Percentiles rank a stretch among this genome's conserved stretches.
Evolutionary conservation across 2,329 filamentous ascomycete species (phyloP).

Genomic region (Volutella citrinella): DNA sequence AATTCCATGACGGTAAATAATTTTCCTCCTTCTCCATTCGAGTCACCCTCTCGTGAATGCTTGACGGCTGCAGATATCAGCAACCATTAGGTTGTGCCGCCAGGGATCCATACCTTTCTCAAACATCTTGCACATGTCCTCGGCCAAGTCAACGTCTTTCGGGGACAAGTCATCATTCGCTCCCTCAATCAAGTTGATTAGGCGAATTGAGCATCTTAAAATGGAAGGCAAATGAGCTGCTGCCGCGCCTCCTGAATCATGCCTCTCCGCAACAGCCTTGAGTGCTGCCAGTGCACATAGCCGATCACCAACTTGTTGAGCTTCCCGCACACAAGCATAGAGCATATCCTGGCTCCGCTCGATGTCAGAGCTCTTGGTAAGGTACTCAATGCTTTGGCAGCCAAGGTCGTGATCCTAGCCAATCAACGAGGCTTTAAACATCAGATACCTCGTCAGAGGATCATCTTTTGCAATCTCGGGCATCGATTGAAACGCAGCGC

Average conservation of each 20-base stretch:
- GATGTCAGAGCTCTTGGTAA: constrained; percentile 52
- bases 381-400: constrained; percentile 58
- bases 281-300: constrained; percentile 46
- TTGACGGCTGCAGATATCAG: constrained; percentile 8
- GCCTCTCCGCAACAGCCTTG: constrained; percentile 29
- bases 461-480: constrained; percentile 55
- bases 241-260: constrained; percentile 15
- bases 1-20: constrained; percentile 64
- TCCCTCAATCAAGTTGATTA: constrained; percentile 43
- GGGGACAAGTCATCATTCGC: constrained; percentile 15
- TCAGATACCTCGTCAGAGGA: constrained; percentile 66
- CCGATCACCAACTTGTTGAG: constrained; percentile 63
- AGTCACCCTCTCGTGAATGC: constrained; percentile 29
- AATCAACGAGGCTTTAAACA: constrained; percentile 70
- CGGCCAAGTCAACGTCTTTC: constrained; percentile 20
- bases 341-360: constrained; percentile 57
- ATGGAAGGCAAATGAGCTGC: constrained; percentile 34
- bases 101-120: constrained; percentile 34
- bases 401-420: constrained; percentile 56
- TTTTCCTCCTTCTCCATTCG: constrained; percentile 37
- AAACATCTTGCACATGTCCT: constrained; percentile 54
- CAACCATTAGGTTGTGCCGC: no score
- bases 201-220: constrained; percentile 50
- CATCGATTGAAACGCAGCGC: constrained; percentile 53
- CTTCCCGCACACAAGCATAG: constrained; percentile 78